Evolutionary conservation across 129 eudicot species (phyloP).

Genomic region (Chrysanthemum lavandulifolium): DNA sequence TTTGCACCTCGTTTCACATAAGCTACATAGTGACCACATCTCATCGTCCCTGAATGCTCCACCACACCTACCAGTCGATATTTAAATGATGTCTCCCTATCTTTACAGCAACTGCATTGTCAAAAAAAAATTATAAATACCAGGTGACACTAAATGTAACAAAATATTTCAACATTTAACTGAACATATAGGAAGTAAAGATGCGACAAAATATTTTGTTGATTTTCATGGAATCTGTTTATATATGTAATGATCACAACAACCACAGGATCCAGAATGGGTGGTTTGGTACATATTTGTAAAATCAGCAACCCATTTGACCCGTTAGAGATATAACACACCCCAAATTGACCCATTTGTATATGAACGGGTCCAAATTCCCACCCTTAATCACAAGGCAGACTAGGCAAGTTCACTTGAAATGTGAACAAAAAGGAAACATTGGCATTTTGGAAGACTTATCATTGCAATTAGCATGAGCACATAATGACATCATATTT

Average conservation of each 20-base stretch:
- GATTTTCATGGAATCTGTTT: neutral
- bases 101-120: constrained; percentile 48
- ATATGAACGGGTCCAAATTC: neutral
- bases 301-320: neutral
- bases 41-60: constrained; percentile 85
- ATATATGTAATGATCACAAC: constrained; percentile 1
- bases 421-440: too few species aligned
- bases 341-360: neutral
- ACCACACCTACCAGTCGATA: constrained; percentile 83
- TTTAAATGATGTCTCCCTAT: constrained; percentile 27
- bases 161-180: too few species aligned
- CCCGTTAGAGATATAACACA: neutral
- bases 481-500: too few species aligned
- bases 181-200: too few species aligned
- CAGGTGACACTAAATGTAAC: too few species aligned
- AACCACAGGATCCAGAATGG: neutral
- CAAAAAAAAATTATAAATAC: constrained; percentile 4
- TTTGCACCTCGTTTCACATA: constrained; percentile 49
- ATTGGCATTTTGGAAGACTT: too few species aligned
- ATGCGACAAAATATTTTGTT: neutral
- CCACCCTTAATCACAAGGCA: too few species aligned
- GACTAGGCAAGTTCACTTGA: too few species aligned
- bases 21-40: constrained; percentile 92
- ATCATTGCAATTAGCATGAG: too few species aligned
- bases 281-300: too few species aligned